Percentiles rank a stretch among this genome's conserved stretches.
Conservation (phyloP, 306 rosid species). For the Heteromeles arbutifolia region DNA sequence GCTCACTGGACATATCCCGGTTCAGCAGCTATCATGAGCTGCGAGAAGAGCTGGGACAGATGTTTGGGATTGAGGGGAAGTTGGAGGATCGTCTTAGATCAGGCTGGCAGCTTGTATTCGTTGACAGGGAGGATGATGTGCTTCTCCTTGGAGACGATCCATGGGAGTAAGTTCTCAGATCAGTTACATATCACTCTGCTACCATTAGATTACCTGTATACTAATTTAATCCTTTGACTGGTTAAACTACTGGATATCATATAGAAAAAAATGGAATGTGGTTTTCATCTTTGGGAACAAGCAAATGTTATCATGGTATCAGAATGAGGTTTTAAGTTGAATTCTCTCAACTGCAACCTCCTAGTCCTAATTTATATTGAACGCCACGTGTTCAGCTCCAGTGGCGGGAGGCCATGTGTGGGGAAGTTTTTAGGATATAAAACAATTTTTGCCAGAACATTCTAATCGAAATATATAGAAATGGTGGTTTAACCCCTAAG, state of each 20-base stretch:
- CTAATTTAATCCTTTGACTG: background rate
- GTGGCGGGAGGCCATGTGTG: background rate
- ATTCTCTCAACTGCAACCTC: background rate
- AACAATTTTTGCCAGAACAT: background rate
- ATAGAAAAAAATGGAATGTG: background rate
- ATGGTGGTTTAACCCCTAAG: background rate
- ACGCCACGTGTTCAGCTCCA: background rate
- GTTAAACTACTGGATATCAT: background rate
- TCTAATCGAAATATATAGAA: background rate
- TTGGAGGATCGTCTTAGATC: constrained; percentile 92
- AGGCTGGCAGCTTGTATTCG: constrained; percentile 99
- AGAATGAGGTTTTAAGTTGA: background rate
- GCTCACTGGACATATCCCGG: constrained; percentile 85
- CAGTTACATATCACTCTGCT: background rate
- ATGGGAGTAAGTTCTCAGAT: constrained; percentile 69
- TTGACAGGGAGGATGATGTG: constrained; percentile 92
- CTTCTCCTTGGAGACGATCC: constrained; percentile 98
- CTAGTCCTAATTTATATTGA: background rate
- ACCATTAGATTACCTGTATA: background rate
- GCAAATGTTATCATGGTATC: background rate
- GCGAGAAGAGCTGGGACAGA: constrained; percentile 87
- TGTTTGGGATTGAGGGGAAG: constrained; percentile 90
- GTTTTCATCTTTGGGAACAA: background rate
- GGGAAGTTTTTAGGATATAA: background rate
- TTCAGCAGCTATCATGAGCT: constrained; percentile 86